phyloP scores from a whole-genome alignment of 805 yeast species.

The Yamadazyma kitorensis region DNA sequence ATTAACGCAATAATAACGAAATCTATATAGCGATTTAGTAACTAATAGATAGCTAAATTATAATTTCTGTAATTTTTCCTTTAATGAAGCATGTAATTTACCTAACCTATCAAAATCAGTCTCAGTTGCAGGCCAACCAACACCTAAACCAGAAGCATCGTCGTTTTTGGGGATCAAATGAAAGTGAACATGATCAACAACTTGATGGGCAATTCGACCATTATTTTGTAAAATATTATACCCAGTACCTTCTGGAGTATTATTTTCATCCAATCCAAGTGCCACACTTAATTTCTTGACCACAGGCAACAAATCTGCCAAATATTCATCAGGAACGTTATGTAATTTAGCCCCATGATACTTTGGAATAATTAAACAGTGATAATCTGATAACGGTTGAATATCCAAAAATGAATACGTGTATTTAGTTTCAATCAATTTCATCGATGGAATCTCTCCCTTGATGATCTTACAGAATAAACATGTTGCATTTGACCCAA shows the following conservation, averaged over 20 bases:
- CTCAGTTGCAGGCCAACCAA: slow-evolving; percentile 92
- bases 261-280: slow-evolving; percentile 59
- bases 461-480: slow-evolving; percentile 93
- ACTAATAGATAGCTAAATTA: no score
- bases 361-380: slow-evolving; percentile 87
- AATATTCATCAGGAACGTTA: slow-evolving; percentile 86
- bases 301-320: slow-evolving; percentile 82
- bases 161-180: slow-evolving; percentile 91
- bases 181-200: slow-evolving; percentile 94
- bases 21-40: no score
- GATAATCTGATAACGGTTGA: slow-evolving; percentile 89
- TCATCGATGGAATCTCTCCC: slow-evolving; percentile 94
- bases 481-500: slow-evolving; percentile 51
- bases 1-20: no score
- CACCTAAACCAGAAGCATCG: slow-evolving; percentile 68
- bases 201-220: slow-evolving; percentile 93
- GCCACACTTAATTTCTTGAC: slow-evolving; percentile 82
- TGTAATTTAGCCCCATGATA: slow-evolving; percentile 91
- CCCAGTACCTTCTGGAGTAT: slow-evolving; percentile 62
- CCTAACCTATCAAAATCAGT: slow-evolving; percentile 75
- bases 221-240: slow-evolving; percentile 92
- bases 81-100: slow-evolving; percentile 59
- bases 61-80: slow-evolving; percentile 18
- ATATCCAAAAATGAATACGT: slow-evolving; percentile 87
- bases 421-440: slow-evolving; percentile 79